Evolutionary conservation across 441 rosid genomes (phyloP).

Genomic region (Populus hybrid): DNA sequence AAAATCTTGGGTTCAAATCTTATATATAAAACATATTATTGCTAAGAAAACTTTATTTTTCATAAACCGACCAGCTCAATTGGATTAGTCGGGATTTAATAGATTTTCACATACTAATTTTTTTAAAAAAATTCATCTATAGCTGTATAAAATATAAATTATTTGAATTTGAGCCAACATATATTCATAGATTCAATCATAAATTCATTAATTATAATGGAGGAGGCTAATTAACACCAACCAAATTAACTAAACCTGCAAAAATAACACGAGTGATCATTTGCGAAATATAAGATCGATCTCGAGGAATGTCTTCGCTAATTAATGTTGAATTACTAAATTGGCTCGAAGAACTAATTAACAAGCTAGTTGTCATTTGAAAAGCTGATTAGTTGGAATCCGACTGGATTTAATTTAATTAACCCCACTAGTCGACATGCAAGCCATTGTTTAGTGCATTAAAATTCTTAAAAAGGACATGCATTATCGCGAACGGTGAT

Average conservation of each 20-base stretch:
- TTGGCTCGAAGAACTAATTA: not conserved
- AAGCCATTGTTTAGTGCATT: not conserved
- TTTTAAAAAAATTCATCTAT: no score
- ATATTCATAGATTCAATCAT: no score
- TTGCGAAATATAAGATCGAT: not conserved
- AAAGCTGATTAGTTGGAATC: not conserved
- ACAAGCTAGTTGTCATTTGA: not conserved
- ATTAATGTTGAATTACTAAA: no score
- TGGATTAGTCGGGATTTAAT: fast-evolving
- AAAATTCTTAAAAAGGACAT: not conserved
- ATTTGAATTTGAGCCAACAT: not conserved
- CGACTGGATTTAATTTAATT: not conserved
- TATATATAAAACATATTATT: no score
- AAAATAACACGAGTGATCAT: not conserved
- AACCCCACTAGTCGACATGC: not conserved
- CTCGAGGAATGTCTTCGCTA: not conserved
- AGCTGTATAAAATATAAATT: no score
- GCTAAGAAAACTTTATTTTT: no score
- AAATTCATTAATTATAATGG: no score
- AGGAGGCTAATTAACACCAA: not conserved
- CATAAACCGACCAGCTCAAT: no score
- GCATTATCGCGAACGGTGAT: not conserved
- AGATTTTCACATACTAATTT: no score
- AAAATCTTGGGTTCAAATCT: no score
- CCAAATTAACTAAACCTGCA: not conserved